These are phyloP conservation scores for Auricularia sp. DNA, from an alignment of 768 basidiomycete species.

Conservation along the genomic window DNA sequence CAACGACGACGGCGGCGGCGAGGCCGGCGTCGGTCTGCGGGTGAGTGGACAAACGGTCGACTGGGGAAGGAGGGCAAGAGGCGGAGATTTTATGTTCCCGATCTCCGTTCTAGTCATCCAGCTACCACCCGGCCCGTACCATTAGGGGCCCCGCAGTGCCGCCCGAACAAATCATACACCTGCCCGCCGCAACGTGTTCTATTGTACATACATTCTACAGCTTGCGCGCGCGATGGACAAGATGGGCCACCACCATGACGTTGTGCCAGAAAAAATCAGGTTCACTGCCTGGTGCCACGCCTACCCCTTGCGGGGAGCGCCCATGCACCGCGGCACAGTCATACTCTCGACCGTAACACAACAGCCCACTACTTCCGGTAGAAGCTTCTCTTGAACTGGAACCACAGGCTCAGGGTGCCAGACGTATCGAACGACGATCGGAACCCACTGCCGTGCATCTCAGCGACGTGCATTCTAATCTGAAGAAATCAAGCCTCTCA, in stretches of 20 bases:
- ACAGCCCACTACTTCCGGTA: not conserved
- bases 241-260: not conserved
- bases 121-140: too few species aligned
- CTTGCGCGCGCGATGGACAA: not conserved
- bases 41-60: not conserved
- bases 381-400: slow-evolving; percentile 1
- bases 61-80: not conserved
- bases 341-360: not conserved
- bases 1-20: slow-evolving; percentile 1
- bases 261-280: not conserved
- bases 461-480: not conserved
- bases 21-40: not conserved
- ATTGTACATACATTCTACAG: not conserved
- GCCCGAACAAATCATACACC: not conserved
- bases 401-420: not conserved
- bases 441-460: not conserved
- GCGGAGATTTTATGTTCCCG: not conserved
- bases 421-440: not conserved
- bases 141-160: too few species aligned
- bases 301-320: slow-evolving; percentile 3
- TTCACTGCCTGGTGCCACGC: slow-evolving; percentile 5
- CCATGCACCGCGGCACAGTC: slow-evolving; percentile 2
- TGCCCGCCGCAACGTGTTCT: not conserved
- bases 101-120: too few species aligned
- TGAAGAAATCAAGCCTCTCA: slow-evolving; percentile 17